Base-by-base conservation (phyloP, 345 rosid species). In the Orychophragmus violaceus region DNA sequence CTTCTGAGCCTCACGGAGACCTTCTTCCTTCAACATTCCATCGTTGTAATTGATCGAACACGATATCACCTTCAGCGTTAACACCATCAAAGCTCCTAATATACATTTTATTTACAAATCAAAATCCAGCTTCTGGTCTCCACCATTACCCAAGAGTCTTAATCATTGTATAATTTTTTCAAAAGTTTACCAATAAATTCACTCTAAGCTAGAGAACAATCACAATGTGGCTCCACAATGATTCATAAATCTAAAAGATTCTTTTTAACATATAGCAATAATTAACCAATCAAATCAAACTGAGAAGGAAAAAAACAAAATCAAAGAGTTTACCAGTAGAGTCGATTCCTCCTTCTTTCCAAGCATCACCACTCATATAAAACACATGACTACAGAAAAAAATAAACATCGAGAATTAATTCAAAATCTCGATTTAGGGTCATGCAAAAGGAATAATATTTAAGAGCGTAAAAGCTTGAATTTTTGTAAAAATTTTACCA, bases 341-440 rank as follows among this genome's bases (percentile, higher is more conserved):
- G 76, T 93, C 98, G 35, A 90, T 93, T 64, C 97, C 98, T 59
- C 98, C 98, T 81, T 86, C 98, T 80, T 93, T 93, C 98, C 98
- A 93, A 39, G 98, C 98, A 85, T 93, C 98, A 35, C 98, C 98
- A 58, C 98, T 93, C 98, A 93, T 90, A 85, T 93, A 93, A 78
- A 80, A 85, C 30, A 90, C 89, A 81, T 93, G 97, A 80, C 98
- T 93, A 78, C 81, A 84, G 51, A 8, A 8, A 2, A 36, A 59
- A 48, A 19, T 27, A 19, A 9, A 5, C 0, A 42, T 45, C 6
- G 5, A 19, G 25, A 46, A 46, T 0, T 0, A n/a, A 11, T 4
- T 27, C 18, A 24, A 61, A 21, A 18, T 30, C 23, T 36, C 6
- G 4, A 55, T 33, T 2, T 1, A 35, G 3, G 24, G 9, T 50